phyloP scores from a whole-genome alignment of 352 stramenopile genomes.

The Nothophytophthora sp. region DNA sequence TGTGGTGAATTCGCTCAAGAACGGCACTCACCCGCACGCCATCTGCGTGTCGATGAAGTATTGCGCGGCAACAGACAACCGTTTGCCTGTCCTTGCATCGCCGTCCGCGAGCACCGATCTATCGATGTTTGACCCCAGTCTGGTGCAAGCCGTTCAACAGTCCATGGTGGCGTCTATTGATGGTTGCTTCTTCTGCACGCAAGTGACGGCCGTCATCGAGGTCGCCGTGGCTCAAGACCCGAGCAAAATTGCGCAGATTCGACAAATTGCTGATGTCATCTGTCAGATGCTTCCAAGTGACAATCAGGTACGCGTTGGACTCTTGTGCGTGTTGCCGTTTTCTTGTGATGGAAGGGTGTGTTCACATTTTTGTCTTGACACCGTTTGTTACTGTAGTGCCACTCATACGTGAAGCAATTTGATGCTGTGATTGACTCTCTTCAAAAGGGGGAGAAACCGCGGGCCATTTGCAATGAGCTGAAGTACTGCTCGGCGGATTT shows the following conservation, averaged over 20 bases:
- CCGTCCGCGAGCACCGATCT: constrained; percentile 7
- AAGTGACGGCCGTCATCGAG: constrained; percentile 56
- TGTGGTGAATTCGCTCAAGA: constrained; percentile 36
- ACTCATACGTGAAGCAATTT: constrained; percentile 57
- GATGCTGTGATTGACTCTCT: constrained; percentile 64
- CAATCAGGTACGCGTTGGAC: constrained; percentile 48
- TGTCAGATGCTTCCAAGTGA: constrained; percentile 54
- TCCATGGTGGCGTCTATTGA: constrained; percentile 38
- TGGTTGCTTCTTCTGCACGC: constrained; percentile 72
- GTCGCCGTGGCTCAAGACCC: constrained; percentile 56
- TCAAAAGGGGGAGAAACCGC: constrained; percentile 61
- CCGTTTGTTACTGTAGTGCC: constrained; percentile 51
- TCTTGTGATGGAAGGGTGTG: constrained; percentile 1
- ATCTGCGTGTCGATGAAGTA: constrained; percentile 40
- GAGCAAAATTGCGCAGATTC: constrained; percentile 55
- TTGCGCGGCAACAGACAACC: constrained; percentile 12
- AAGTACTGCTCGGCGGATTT: constrained; percentile 46
- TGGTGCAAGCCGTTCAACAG: constrained; percentile 38
- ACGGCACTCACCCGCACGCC: constrained; percentile 28
- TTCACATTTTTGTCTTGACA: constrained; percentile 14
- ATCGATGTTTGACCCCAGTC: constrained; percentile 19
- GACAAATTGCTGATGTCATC: constrained; percentile 61
- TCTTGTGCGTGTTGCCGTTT: not conserved
- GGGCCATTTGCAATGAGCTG: constrained; percentile 64
- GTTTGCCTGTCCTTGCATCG: not conserved